Evolutionary conservation across 2,329 filamentous ascomycete species (phyloP), one percentile per base, ranked within the genome.

Genomic region (Bisporella sp.): DNA sequence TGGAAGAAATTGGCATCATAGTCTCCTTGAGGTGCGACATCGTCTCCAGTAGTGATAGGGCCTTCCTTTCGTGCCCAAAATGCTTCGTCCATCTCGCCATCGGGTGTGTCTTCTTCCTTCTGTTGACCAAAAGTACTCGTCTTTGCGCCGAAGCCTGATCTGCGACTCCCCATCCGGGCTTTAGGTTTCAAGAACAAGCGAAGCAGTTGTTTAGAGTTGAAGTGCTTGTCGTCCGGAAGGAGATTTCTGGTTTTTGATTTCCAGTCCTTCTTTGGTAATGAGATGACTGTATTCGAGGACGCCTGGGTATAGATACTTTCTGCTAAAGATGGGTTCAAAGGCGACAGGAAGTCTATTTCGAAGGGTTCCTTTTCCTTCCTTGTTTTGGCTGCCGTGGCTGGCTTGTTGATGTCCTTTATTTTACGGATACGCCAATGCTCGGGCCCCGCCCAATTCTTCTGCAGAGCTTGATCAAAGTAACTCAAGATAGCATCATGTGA

Each of bases 1-100:
- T 93, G 86, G 73, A 97, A 99, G 78, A 97, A 99, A 68, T 97
- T 87, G 52, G 93, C 92, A 66, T 97, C 90, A 68, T 97, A 99
- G 64, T 95, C 85, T 54, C 91, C 91, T 59, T 81, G 75, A 3
- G 77, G 77, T 37, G 78, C 67, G 1, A 71, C 76, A 3, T 73
- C 78, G 42, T 82, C 81, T 46, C 73, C 69, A 46, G 65, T 64
- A 42, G 65, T 60, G 43, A 57, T 60, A 64, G 65, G 47, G 71
- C 78, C 58, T 71, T 82, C 66, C 80, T 87, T 70, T 40, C 80
- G 78, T 5, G 93, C 93, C 90, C 93, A 99, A 71, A 95, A 97
- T 21, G 87, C 91, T 69, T 96, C 92, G 63, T 97, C 89, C 74
- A 96, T 88, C 53, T 96, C 88, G 40, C 83, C 87, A 53, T 84